Evolutionary conservation across 257 asterid species (phyloP), one percentile per base, ranked within the genome.

Genomic region (Solanum chilense): DNA sequence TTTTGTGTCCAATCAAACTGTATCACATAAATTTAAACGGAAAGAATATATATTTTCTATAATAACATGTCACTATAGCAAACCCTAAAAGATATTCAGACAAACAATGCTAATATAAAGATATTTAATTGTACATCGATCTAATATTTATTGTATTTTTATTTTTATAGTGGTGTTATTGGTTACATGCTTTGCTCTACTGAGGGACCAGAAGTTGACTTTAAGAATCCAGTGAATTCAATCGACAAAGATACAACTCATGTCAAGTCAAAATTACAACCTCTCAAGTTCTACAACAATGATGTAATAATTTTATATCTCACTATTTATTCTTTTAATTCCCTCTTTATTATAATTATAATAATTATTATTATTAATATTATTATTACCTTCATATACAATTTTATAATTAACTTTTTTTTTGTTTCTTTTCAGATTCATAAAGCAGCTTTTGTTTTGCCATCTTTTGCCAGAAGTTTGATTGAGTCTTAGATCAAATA

Each of bases 181-280:
- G 92, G 90, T 7, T 90, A 88, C 83, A 90, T 90, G 92, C 88
- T 90, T 62, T 90, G 91, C 37, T 85, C 92, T 16, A 90, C 89
- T 7, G 89, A 90, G 70, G 92, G 92, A 4, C 89, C 92, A 33
- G 18, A 62, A 14, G 90, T 90, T 71, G 87, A 90, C 83, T 90
- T 90, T 70, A 88, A 86, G 45, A 75, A 90, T 84, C 90, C 92
- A 23, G 33, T 90, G 29, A 90, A 90, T 84, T 86, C 91, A 14
- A 87, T 90, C 27, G 91, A 88, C 86, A 68, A 90, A 13, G 87
- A 86, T 20, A 37, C 64, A 4, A 76, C 41, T 12, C 88, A 78
- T 42, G 58, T 78, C 85, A 88, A 88, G 41, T 49, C 89, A 41
- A 70, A 86, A 13, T 73, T 73, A 75, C 33, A 84, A 47, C 92